Base-by-base conservation (phyloP, 176 grass and related monocot genomes). In the Echinochloa phyllopogon region DNA sequence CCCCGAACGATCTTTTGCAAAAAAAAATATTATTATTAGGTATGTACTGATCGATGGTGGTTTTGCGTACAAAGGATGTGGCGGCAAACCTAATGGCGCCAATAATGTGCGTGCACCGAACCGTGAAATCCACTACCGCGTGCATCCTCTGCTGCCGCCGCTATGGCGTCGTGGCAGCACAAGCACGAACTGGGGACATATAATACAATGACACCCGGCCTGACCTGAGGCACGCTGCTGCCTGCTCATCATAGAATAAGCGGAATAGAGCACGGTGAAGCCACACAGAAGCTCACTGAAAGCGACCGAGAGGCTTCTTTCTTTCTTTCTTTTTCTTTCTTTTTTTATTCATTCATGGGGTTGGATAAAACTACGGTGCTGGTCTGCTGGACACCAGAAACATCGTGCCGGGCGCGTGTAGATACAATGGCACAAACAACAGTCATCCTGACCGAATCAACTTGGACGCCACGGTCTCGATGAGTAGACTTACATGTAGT, bases 141-240 rank as follows among this genome's bases (percentile, higher is more conserved):
- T 3, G 7, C 55, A 40, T 56, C 65, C 27, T 33, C 47, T 50
- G 48, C 52, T 20, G 67, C 75, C 20, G 16, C 48, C 40, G 10
- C 68, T 84, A 39, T 40, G 87, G 25, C 45, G 23, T 79, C 58
- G 42, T 88, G 75, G 82, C 82, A 33, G 8, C 67, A 59, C 82
- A 89, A 40, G 38, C 25, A 52, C 65, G 42, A 58, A 23, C 33
- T 16, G 6, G 66, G 66, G 6, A 40, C 33, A 59, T 10, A 65
- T 37, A 52, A 65, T 37, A 52, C 73, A 73, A 53, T 3, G 73
- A 63, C 65, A 64, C 15, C 33, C 29, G 29, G 29, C 29, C 74
- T 38, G 66, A 84, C 73, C 39, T 64, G 86, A 50, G n/a, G 51
- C 15, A 33, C 29, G n/a, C 29, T 33, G 29, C 2, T 33, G 29